These are phyloP conservation scores for Boletus rubescentipes DNA, from an alignment of 768 basidiomycete species.

Conservation along the genomic window DNA sequence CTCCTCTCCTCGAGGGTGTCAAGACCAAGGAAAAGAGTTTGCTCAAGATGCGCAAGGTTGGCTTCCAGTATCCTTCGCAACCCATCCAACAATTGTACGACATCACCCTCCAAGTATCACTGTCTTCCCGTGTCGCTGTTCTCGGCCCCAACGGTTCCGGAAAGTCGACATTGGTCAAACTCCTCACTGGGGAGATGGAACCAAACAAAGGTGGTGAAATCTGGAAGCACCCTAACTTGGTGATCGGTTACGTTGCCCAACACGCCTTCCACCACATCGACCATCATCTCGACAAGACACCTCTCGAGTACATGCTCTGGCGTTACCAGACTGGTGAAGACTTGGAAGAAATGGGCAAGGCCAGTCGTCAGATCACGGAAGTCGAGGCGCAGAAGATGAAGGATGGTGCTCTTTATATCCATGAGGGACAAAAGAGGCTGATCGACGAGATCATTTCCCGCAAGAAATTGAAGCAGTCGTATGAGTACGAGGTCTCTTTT, in stretches of 20 bases:
- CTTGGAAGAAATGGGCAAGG: conserved; percentile 95
- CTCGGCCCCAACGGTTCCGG: conserved; percentile 99
- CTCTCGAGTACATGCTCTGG: conserved; percentile 99
- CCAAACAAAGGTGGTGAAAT: conserved; percentile 94
- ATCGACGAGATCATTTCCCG: conserved; percentile 90
- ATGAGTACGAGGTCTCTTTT: conserved; percentile 98
- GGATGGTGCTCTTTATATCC: conserved; percentile 80
- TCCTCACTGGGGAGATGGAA: conserved; percentile 96
- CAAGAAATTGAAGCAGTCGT: conserved; percentile 99
- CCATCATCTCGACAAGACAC: conserved; percentile 97
- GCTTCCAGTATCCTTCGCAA: conserved; percentile 92
- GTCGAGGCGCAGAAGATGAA: conserved; percentile 96
- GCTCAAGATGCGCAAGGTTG: conserved; percentile 96
- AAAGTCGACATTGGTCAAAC: conserved; percentile 95
- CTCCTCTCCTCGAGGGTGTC: conserved; percentile 97
- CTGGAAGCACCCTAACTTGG: conserved; percentile 99
- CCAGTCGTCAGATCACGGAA: conserved; percentile 79
- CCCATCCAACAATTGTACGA: conserved; percentile 88
- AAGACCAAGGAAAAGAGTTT: conserved; percentile 99
- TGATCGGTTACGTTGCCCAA: conserved; percentile 98
- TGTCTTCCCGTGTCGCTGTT: conserved; percentile 97
- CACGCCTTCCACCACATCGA: conserved; percentile 99
- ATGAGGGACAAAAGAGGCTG: conserved; percentile 92
- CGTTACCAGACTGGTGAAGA: conserved; percentile 99
- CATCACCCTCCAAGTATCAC: conserved; percentile 94